Evolutionary conservation across 495 filamentous ascomycete genomes (phyloP).

Genomic region (Neurospora discreta): DNA sequence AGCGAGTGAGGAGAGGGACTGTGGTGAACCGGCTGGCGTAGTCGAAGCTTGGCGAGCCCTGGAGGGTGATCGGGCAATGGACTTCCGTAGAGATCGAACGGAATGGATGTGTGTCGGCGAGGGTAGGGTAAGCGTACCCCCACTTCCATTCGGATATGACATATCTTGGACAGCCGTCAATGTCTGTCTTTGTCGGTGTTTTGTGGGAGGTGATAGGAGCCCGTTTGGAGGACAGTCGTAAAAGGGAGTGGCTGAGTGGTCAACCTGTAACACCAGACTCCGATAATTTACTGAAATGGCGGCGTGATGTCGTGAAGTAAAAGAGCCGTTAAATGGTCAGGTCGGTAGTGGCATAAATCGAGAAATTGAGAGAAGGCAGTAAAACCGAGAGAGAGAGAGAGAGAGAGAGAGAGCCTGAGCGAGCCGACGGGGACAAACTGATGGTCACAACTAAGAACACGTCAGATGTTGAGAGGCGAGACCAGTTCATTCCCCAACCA

Average conservation of each 20-base stretch:
- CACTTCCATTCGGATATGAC: conserved; percentile 42
- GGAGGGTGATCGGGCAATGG: conserved; percentile 77
- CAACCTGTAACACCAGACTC: neutral
- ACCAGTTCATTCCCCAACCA: neutral
- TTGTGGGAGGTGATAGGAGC: neutral
- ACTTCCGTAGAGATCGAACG: conserved; percentile 68
- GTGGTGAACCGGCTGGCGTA: neutral
- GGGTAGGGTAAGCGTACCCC: conserved; percentile 69
- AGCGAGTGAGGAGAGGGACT: conserved; percentile 10
- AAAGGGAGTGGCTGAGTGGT: neutral
- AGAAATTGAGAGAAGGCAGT: neutral
- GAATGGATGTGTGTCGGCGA: conserved; percentile 74
- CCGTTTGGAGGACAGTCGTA: neutral
- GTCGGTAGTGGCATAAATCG: neutral
- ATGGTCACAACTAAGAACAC: neutral
- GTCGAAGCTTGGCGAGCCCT: conserved; percentile 29
- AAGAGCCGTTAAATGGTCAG: neutral
- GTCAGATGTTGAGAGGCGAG: neutral
- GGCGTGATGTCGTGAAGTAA: neutral
- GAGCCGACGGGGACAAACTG: neutral
- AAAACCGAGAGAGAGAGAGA: neutral
- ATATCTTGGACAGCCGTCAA: conserved; percentile 9
- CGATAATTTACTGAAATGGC: neutral
- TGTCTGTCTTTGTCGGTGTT: neutral
- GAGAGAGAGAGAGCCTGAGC: neutral